phyloP scores from a whole-genome alignment of 1,139 yeast genomes.

The Saccharomyces hybrid region DNA sequence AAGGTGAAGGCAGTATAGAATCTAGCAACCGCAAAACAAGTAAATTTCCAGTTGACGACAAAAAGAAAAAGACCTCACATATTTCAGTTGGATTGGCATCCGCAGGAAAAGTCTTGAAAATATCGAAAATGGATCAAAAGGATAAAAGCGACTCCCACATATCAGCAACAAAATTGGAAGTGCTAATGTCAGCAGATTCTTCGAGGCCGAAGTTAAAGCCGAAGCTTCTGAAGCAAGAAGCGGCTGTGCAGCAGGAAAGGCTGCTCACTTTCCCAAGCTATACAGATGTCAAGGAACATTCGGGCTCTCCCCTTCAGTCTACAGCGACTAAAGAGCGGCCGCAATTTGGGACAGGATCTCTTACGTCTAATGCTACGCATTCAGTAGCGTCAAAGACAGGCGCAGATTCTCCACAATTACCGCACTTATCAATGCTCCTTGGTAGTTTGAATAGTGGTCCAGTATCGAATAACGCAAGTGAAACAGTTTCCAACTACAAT shows the following conservation, averaged over 20 bases:
- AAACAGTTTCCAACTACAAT: neutral
- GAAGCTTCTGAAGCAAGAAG: neutral
- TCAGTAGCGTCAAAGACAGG: neutral
- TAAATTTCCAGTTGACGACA: neutral
- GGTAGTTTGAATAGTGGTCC: neutral
- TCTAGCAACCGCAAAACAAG: neutral
- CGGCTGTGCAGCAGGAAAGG: neutral
- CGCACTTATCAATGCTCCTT: slow-evolving; percentile 8
- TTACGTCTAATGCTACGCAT: neutral
- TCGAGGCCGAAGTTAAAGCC: slow-evolving; percentile 9
- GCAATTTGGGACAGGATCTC: neutral
- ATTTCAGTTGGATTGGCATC: neutral
- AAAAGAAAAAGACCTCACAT: neutral
- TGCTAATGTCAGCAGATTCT: slow-evolving; percentile 7
- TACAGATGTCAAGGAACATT: neutral
- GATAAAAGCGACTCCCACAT: slow-evolving; percentile 1
- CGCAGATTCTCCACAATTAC: slow-evolving; percentile 1
- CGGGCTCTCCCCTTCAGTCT: neutral
- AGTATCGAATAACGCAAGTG: neutral
- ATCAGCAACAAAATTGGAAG: neutral
- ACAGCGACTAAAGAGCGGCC: neutral
- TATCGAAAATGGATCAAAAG: neutral
- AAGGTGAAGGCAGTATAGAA: neutral
- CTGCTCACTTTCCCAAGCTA: neutral
- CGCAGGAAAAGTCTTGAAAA: neutral